Evolutionary conservation across 108 stramenopile species (phyloP), one percentile per base, ranked within the genome.

Genomic region (Cyclotella cryptica): DNA sequence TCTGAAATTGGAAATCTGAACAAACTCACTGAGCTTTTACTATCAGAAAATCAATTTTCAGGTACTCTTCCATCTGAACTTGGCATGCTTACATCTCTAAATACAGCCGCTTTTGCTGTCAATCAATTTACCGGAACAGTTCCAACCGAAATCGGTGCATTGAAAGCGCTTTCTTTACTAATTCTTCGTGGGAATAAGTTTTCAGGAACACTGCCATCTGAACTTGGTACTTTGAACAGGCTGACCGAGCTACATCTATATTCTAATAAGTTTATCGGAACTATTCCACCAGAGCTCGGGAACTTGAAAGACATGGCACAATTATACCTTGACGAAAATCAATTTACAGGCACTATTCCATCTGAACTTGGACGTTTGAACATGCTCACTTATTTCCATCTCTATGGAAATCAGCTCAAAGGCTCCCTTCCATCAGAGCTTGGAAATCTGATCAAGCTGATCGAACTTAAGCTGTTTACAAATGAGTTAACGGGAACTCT

Each of bases 71-170:
- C 74, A 0, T 35, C 59, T 17, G 71, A 78, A 51, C 69, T 87
- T 19, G 84, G 84, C 27, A 64, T 79, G 11, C 41, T 77, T 29
- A 41, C 63, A 10, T 35, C 69, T 69, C 54, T 22, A 70, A n/a
- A n/a, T n/a, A n/a, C n/a, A n/a, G n/a, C n/a, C n/a, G n/a, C n/a
- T 49, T 18, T 82, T 0, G 45, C 19, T 15, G 41, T 24, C 15
- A 82, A 77, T 54, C 55, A 53, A 27, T 26, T 91, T 18, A 77
- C 59, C 41, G 88, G 85, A 42, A 84, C 85, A 13, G 72, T 91
- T 13, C 87, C 90, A 47, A 24, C 47, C 13, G 19, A 19, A 10
- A 17, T 79, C 10, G 51, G 63, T 10, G 61, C 59, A 3, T 79
- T 88, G 7, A 74, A 79, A 44, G n/a, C 42, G 6, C 47, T 79